Evolutionary conservation across 2,329 filamentous ascomycete species (phyloP).

Genomic region (Scedosporium dehoogii): DNA sequence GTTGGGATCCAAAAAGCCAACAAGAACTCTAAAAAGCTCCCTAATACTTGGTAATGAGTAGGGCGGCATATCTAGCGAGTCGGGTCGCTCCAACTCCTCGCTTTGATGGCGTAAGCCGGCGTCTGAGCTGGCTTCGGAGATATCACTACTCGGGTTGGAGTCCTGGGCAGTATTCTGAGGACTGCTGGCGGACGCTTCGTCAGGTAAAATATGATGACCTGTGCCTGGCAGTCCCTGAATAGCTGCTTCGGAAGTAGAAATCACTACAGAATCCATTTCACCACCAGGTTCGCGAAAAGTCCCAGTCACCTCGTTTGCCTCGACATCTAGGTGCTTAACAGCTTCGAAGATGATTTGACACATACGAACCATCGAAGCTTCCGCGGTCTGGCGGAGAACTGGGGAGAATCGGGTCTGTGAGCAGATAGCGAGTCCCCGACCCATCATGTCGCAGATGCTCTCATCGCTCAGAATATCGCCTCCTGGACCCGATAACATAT

Average conservation of each 20-base stretch:
- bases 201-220: background rate
- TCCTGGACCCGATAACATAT: constrained; percentile 89
- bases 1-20: constrained; percentile 87
- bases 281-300: constrained; percentile 57
- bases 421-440: constrained; percentile 92
- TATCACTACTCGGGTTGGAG: background rate
- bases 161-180: background rate
- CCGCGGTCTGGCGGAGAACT: constrained; percentile 78
- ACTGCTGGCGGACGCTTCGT: background rate
- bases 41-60: constrained; percentile 92
- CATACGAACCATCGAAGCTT: constrained; percentile 98
- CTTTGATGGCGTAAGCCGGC: background rate
- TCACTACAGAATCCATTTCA: constrained; percentile 68
- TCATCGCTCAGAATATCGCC: constrained; percentile 93
- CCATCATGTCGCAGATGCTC: constrained; percentile 99
- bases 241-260: constrained; percentile 54
- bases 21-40: constrained; percentile 86
- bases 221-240: background rate
- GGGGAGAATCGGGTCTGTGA: constrained; percentile 89
- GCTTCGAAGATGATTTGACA: constrained; percentile 97
- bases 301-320: constrained; percentile 57
- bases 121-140: constrained; percentile 23
- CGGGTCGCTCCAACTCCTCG: constrained; percentile 22
- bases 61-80: constrained; percentile 59
- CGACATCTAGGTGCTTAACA: constrained; percentile 74